Conservation (phyloP, 116 monocot genomes). For the Papilionanthe hybrid region DNA sequence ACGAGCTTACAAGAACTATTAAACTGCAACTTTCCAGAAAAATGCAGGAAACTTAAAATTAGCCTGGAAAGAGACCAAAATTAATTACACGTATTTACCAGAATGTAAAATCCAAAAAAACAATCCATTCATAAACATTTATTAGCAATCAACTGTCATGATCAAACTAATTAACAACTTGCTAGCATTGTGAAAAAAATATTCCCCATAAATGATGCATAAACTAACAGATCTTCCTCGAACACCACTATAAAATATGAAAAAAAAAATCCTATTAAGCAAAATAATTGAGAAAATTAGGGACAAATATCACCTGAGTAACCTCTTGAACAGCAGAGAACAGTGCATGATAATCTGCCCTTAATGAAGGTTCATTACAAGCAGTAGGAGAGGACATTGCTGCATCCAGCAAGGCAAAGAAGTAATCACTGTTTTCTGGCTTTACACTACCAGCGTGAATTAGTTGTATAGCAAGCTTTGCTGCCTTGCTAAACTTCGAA, state of each 20-base stretch:
- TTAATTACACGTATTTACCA: too few species aligned
- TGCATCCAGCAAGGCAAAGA: slow-evolving; percentile 72
- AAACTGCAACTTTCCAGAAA: too few species aligned
- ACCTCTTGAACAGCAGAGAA: slow-evolving; percentile 68
- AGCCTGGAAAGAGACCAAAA: too few species aligned
- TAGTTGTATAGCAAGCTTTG: slow-evolving; percentile 81
- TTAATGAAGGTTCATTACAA: slow-evolving; percentile 53
- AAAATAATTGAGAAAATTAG: neutral
- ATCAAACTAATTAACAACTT: too few species aligned
- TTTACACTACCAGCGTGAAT: slow-evolving; percentile 85
- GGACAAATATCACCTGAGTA: slow-evolving; percentile 44
- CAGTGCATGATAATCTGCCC: slow-evolving; percentile 71
- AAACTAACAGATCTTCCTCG: neutral
- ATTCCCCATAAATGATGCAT: neutral
- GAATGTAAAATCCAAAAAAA: too few species aligned
- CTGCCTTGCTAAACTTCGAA: slow-evolving; percentile 87
- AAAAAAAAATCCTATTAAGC: neutral
- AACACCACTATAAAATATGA: too few species aligned
- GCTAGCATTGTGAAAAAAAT: too few species aligned
- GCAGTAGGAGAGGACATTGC: slow-evolving; percentile 68
- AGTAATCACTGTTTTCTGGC: slow-evolving; percentile 60
- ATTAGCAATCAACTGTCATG: too few species aligned
- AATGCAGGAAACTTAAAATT: too few species aligned
- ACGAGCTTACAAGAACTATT: too few species aligned
- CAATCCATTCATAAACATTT: too few species aligned